These are phyloP conservation scores for Chaetoscypha palmicola DNA, from an alignment of 2,329 filamentous ascomycete species.

Conservation along the genomic window DNA sequence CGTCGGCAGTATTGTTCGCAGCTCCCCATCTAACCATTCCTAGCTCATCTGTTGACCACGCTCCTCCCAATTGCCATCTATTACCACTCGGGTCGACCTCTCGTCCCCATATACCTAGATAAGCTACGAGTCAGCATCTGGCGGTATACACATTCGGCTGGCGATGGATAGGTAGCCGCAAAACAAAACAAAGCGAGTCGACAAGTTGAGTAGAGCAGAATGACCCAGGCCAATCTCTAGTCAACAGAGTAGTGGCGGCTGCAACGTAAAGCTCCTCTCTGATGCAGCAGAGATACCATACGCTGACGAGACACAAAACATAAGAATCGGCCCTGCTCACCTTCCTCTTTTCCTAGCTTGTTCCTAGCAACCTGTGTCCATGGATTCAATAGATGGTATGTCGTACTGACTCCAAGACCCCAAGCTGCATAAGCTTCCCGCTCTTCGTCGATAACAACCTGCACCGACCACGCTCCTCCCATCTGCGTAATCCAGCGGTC, in stretches of 20 bases:
- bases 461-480: conserved; percentile 38
- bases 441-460: conserved; percentile 54
- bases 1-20: conserved; percentile 43
- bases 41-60: conserved; percentile 35
- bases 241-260: too few species aligned
- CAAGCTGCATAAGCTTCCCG: conserved; percentile 57
- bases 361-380: conserved; percentile 48
- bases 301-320: too few species aligned
- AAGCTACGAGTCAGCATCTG: too few species aligned
- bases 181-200: too few species aligned
- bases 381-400: conserved; percentile 58
- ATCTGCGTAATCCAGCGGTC: conserved; percentile 33
- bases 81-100: conserved; percentile 57
- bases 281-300: too few species aligned
- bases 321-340: too few species aligned
- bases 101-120: too few species aligned
- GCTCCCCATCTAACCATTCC: conserved; percentile 45
- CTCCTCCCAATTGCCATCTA: conserved; percentile 62
- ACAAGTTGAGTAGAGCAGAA: too few species aligned
- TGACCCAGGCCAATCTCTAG: too few species aligned
- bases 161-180: too few species aligned
- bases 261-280: too few species aligned
- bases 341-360: conserved; percentile 52
- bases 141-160: too few species aligned
- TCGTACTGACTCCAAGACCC: conserved; percentile 56